Conservation (phyloP, 1,284 basidiomycete genomes). For the Anthracocystis panici-leucophaei region DNA sequence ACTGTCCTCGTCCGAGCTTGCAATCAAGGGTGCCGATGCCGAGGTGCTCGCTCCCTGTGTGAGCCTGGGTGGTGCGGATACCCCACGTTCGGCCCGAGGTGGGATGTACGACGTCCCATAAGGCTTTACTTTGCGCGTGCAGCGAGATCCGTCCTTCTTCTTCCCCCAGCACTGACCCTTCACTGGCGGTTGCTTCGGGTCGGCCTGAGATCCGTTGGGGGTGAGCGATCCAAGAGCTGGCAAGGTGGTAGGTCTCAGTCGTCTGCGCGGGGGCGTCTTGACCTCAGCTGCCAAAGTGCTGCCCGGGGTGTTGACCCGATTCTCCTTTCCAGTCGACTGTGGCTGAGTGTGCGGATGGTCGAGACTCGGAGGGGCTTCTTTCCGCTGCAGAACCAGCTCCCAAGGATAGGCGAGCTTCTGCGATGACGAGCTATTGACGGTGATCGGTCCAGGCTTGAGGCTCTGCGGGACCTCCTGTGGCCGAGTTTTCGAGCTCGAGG, state of each 20-base stretch:
- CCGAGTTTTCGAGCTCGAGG: not conserved
- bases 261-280: not conserved
- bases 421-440: not conserved
- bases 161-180: conserved; percentile 59
- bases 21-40: conserved; percentile 16
- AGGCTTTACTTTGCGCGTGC: conserved; percentile 30
- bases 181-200: conserved; percentile 21
- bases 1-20: conserved; percentile 21
- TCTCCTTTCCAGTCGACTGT: not conserved
- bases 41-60: not conserved
- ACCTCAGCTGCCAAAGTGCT: not conserved
- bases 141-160: conserved; percentile 49
- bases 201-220: conserved; percentile 17
- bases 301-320: not conserved
- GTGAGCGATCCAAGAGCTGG: not conserved
- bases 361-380: not conserved
- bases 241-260: not conserved
- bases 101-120: not conserved
- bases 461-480: conserved; percentile 2
- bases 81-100: not conserved
- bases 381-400: conserved; percentile 34
- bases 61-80: conserved; percentile 12
- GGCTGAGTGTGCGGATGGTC: not conserved
- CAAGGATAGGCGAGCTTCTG: conserved; percentile 17
- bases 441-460: conserved; percentile 12